Conservation (phyloP, 2,329 filamentous ascomycete genomes). For the Remersonia thermophila region DNA sequence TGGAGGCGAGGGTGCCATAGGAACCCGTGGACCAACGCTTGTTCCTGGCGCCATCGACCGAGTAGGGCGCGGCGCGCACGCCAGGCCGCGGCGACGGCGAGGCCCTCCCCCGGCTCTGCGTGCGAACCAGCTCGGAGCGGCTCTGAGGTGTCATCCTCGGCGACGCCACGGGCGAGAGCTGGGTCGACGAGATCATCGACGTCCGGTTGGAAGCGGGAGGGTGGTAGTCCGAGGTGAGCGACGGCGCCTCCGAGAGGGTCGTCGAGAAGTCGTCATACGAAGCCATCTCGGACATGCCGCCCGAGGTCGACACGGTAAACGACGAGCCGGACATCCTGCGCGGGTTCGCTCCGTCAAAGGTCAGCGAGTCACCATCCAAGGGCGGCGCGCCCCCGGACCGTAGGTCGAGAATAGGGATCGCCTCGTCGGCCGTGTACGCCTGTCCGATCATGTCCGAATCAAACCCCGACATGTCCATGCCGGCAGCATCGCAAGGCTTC, state of each 20-base stretch:
- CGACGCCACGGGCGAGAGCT: slow-evolving; percentile 61
- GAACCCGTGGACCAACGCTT: slow-evolving; percentile 73
- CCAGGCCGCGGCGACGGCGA: slow-evolving; percentile 60
- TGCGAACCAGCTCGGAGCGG: slow-evolving; percentile 48
- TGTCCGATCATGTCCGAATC: slow-evolving; percentile 52
- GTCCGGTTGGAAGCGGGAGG: slow-evolving; percentile 54
- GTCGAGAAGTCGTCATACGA: slow-evolving; percentile 61
- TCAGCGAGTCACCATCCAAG: slow-evolving; percentile 38
- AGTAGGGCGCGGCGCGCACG: slow-evolving; percentile 59
- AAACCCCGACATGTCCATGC: slow-evolving; percentile 40
- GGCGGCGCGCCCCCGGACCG: slow-evolving; percentile 33
- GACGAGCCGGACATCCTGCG: slow-evolving; percentile 61
- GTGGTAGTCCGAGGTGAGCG: slow-evolving; percentile 56
- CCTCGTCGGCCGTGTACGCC: slow-evolving; percentile 50
- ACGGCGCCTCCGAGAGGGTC: slow-evolving; percentile 52
- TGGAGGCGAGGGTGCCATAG: slow-evolving; percentile 42
- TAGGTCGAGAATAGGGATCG: slow-evolving; percentile 49
- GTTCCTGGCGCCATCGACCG: slow-evolving; percentile 50
- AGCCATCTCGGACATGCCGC: slow-evolving; percentile 53
- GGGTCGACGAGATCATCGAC: slow-evolving; percentile 58
- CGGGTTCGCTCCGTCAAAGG: slow-evolving; percentile 40
- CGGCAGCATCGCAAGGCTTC: slow-evolving; percentile 46
- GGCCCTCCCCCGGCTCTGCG: slow-evolving; percentile 55
- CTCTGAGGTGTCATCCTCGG: slow-evolving; percentile 52
- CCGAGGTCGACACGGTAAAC: slow-evolving; percentile 57